Percentiles rank a stretch among this genome's conserved stretches.
Conservation (phyloP, 139 green algal genomes). For the Micromonas pusilla region DNA sequence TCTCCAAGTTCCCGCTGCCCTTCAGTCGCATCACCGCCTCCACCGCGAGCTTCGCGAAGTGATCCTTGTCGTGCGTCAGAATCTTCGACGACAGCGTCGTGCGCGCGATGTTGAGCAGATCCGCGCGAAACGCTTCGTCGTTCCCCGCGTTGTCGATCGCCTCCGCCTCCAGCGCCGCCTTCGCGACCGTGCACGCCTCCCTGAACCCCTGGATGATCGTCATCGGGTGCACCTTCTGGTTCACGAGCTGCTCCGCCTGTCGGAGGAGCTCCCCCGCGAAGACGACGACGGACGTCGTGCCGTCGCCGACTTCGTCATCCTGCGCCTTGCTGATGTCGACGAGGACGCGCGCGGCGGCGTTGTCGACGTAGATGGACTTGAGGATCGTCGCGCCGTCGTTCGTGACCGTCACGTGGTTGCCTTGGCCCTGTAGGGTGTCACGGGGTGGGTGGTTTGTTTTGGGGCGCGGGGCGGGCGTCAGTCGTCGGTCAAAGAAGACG, state of each 20-base stretch:
- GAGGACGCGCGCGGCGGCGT: conserved; percentile 84
- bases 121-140: conserved; percentile 48
- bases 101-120: conserved; percentile 91
- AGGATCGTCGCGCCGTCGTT: conserved; percentile 99
- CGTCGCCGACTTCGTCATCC: conserved; percentile 97
- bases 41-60: conserved; percentile 94
- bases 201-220: conserved; percentile 89
- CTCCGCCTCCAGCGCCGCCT: conserved; percentile 39
- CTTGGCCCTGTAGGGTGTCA: no score
- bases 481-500: no score
- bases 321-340: conserved; percentile 92
- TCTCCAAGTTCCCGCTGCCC: conserved; percentile 82
- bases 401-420: conserved; percentile 83
- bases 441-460: no score
- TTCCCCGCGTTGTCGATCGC: conserved; percentile 49
- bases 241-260: conserved; percentile 90
- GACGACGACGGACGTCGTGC: conserved; percentile 96
- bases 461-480: no score
- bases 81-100: conserved; percentile 97
- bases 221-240: conserved; percentile 94
- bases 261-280: conserved; percentile 92
- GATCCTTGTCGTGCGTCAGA: conserved; percentile 71
- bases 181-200: conserved; percentile 58
- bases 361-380: conserved; percentile 94
- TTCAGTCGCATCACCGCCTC: conserved; percentile 88